Conservation (phyloP, 805 yeast genomes). For the Hanseniaspora lachancei region DNA sequence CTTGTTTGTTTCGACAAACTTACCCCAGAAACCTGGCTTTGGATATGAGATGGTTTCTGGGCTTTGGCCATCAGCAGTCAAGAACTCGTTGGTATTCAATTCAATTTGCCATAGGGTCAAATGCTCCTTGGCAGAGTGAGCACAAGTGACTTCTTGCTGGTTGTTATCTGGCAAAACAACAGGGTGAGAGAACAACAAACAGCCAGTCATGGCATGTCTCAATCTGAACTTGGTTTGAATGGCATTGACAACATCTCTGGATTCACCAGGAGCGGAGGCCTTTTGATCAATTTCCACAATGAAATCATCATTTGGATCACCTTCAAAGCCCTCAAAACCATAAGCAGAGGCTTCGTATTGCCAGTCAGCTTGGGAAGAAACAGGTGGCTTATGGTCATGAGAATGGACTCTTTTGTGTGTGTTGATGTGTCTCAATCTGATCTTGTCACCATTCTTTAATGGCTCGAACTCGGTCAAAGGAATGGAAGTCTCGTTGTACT, state of each 20-base stretch:
- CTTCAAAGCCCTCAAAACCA: constrained; percentile 63
- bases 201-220: constrained; percentile 67
- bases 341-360: constrained; percentile 70
- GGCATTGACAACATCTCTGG: constrained; percentile 47
- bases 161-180: constrained; percentile 74
- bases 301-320: constrained; percentile 78
- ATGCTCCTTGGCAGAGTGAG: constrained; percentile 49
- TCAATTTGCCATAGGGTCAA: constrained; percentile 65
- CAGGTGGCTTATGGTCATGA: constrained; percentile 72
- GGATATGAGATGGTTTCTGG: constrained; percentile 43
- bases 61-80: constrained; percentile 25
- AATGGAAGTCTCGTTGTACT: constrained; percentile 40
- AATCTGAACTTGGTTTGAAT: constrained; percentile 58
- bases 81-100: constrained; percentile 42
- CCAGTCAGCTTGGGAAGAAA: constrained; percentile 57
- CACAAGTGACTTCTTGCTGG: constrained; percentile 76
- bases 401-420: constrained; percentile 64
- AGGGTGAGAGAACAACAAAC: constrained; percentile 63
- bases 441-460: constrained; percentile 53
- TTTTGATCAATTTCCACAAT: constrained; percentile 56
- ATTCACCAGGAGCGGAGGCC: constrained; percentile 36
- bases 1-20: constrained; percentile 51
- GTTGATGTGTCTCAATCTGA: constrained; percentile 47
- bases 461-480: constrained; percentile 50
- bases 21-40: constrained; percentile 40